These are phyloP conservation scores for Serendipita indica DNA, from an alignment of 768 basidiomycete species.

Conservation along the genomic window DNA sequence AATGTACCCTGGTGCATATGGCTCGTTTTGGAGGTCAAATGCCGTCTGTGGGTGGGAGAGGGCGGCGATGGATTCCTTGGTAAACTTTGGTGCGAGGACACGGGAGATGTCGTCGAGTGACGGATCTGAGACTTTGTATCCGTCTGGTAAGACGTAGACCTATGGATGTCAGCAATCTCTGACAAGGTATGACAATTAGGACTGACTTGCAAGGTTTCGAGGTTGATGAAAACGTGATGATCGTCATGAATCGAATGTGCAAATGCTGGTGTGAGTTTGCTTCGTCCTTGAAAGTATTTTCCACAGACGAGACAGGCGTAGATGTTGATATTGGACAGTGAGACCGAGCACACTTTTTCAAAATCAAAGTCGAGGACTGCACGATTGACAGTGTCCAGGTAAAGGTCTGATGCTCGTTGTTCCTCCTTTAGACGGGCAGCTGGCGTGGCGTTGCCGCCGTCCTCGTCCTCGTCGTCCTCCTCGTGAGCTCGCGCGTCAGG, in stretches of 20 bases:
- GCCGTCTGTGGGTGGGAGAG: conserved; percentile 47
- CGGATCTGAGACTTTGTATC: conserved; percentile 91
- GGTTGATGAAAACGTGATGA: conserved; percentile 95
- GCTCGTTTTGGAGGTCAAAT: conserved; percentile 66
- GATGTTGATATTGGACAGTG: conserved; percentile 89
- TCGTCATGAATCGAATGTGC: conserved; percentile 95
- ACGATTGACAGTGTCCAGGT: conserved; percentile 92
- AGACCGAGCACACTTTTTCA: conserved; percentile 96
- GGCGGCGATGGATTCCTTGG: conserved; percentile 31
- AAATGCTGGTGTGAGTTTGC: conserved; percentile 86
- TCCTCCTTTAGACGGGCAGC: conserved; percentile 21
- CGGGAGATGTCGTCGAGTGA: conserved; percentile 90
- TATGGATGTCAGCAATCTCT: conserved; percentile 21
- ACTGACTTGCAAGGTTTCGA: conserved; percentile 78
- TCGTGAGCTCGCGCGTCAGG: not conserved
- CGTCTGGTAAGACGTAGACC: conserved; percentile 96
- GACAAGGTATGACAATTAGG: conserved; percentile 14
- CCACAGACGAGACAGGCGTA: conserved; percentile 97
- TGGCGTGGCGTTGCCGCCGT: conserved; percentile 13
- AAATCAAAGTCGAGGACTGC: conserved; percentile 93
- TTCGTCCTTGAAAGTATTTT: conserved; percentile 97
- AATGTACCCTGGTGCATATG: conserved; percentile 86
- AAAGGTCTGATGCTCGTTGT: conserved; percentile 56
- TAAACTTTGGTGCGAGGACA: conserved; percentile 82
- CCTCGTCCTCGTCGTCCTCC: not conserved